Conservation (phyloP, 805 yeast species). For the Scheffersomyces coipomensis region DNA sequence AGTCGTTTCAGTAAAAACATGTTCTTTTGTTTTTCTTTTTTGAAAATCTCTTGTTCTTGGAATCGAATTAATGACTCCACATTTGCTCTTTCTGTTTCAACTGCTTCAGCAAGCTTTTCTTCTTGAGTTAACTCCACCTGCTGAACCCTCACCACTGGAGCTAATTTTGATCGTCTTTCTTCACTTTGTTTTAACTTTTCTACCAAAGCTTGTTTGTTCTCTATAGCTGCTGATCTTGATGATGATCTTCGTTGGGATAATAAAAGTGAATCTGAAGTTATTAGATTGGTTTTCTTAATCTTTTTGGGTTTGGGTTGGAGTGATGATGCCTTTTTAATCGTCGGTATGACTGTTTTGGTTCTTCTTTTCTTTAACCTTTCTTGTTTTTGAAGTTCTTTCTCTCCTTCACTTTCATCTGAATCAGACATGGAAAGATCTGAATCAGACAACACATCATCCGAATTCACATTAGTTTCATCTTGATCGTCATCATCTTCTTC, state of each 20-base stretch:
- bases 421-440: conserved; percentile 52
- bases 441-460: conserved; percentile 55
- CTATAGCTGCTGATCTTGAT: conserved; percentile 72
- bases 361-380: conserved; percentile 35
- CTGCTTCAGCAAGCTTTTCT: conserved; percentile 77
- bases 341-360: conserved; percentile 24
- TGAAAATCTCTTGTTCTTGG: conserved; percentile 79
- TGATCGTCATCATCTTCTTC: conserved; percentile 13
- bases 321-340: conserved; percentile 25
- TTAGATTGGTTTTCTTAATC: conserved; percentile 8
- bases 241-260: conserved; percentile 64
- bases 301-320: conserved; percentile 28
- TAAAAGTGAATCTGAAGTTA: conserved; percentile 51
- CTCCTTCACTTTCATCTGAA: conserved; percentile 69
- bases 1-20: conserved; percentile 64
- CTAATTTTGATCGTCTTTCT: conserved; percentile 48
- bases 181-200: conserved; percentile 70
- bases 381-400: conserved; percentile 53
- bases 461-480: conserved; percentile 18
- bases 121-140: conserved; percentile 63
- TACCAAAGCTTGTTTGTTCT: conserved; percentile 73
- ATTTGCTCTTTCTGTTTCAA: conserved; percentile 79
- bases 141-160: conserved; percentile 40
- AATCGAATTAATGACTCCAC: conserved; percentile 70
- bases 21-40: conserved; percentile 75